A percentile compares a stretch with the other conserved stretches of the same genome.
These are phyloP conservation scores for Isochrysis galbana DNA, from an alignment of 78 protist genomes.

Conservation along the genomic window DNA sequence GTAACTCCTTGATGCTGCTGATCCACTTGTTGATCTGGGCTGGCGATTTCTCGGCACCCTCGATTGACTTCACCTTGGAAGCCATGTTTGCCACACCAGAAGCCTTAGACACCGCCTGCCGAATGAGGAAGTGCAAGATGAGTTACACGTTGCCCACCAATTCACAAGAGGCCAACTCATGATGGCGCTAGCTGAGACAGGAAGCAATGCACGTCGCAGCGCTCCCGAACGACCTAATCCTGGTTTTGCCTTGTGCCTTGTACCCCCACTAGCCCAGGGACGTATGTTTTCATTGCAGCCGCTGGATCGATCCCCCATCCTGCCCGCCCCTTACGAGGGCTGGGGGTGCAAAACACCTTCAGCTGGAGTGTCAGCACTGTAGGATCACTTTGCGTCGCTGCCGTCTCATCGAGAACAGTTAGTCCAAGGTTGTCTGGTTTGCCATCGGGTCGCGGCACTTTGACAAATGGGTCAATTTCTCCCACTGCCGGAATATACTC, in stretches of 20 bases:
- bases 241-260: no score
- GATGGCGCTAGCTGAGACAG: no score
- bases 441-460: conserved; percentile 70
- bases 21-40: conserved; percentile 61
- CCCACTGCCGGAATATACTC: conserved; percentile 79
- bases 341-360: no score
- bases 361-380: conserved; percentile 25
- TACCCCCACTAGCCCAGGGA: no score
- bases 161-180: no score
- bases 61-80: conserved; percentile 56
- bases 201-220: no score
- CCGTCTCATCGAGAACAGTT: conserved; percentile 76
- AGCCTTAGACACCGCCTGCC: not conserved
- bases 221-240: no score
- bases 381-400: conserved; percentile 67
- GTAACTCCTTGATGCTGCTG: not conserved
- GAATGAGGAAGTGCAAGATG: no score
- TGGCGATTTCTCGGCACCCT: conserved; percentile 64
- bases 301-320: no score
- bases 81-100: not conserved
- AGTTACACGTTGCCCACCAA: no score
- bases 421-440: conserved; percentile 62
- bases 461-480: conserved; percentile 28
- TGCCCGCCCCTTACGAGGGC: no score
- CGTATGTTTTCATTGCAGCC: no score